Evolutionary conservation across 2,329 filamentous ascomycete genomes (phyloP), one percentile per base, ranked within the genome.

Genomic region (Neophaeococcomyces aloes): DNA sequence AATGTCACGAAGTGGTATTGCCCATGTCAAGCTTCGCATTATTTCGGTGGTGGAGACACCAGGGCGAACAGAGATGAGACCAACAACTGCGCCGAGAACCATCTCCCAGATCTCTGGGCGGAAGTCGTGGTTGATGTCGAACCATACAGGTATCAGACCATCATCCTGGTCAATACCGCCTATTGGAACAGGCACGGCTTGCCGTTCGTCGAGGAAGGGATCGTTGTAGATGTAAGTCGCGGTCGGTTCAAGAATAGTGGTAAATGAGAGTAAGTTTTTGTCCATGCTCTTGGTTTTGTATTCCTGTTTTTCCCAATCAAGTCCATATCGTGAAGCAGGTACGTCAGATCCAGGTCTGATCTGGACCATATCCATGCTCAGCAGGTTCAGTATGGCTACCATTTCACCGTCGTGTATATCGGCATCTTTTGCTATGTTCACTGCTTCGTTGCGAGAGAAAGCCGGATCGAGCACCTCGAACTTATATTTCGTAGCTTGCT

Each of bases 201-300:
- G 14, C 32, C 10, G 55, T 18, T 7, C 48, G 45, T 56, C 53
- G 4, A 48, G 31, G 3, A 64, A 45, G 0, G 65, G 64, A 44
- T 67, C 64, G 3, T 66, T 67, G 17, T 58, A 59, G 7, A 61
- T 39, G 48, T 72, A 72, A 3, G 45, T 49, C 0, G 4, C 54
- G 35, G 18, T 57, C 1, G 66, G 63, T 7, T 48, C 48, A 11
- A 70, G 50, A 14, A 69, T 60, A 11, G 71, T 51, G 1, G 58
- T 50, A 46, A 71, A 72, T 10, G 59, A 59, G 13, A 72, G 55
- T 14, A 60, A 58, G 4, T 50, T 51, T 47, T 65, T 69, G 48
- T 72, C 65, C 54, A 72, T 66, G 29, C 62, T 56, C 11, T 67
- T 57, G 1, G 68, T 70, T 33, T 66, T 56, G 42, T 73, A 73